phyloP scores from a whole-genome alignment of 2,329 filamentous ascomycete genomes.

The Cyphellophora attinorum region DNA sequence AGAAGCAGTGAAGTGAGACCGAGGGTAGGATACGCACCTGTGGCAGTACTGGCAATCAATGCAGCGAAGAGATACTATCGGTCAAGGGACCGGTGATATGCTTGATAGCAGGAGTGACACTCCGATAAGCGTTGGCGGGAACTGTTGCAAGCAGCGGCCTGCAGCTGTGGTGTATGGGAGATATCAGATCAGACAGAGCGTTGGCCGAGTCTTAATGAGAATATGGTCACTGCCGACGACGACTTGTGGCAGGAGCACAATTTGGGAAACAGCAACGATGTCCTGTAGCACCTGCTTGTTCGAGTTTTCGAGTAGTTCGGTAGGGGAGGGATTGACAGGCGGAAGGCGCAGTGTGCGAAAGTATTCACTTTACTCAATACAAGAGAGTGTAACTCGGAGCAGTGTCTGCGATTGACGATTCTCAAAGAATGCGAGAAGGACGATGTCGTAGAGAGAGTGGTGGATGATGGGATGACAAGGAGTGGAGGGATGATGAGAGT shows the following conservation, averaged over 20 bases:
- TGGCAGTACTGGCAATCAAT: not conserved
- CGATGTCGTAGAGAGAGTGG: slow-evolving; percentile 21
- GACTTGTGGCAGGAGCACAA: no score
- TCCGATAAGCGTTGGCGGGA: not conserved
- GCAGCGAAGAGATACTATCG: no score
- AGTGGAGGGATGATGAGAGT: no score
- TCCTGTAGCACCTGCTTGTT: no score
- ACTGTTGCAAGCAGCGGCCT: slow-evolving; percentile 1
- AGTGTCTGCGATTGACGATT: slow-evolving; percentile 21
- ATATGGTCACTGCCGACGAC: no score
- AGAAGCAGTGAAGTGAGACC: not conserved
- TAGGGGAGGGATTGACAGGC: not conserved
- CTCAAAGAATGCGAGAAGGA: slow-evolving; percentile 25
- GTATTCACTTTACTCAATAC: not conserved
- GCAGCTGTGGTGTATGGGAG: not conserved
- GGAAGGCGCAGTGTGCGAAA: not conserved
- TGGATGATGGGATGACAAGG: not conserved
- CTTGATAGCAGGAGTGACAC: not conserved
- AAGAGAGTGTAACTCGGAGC: slow-evolving; percentile 25
- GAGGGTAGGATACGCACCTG: not conserved
- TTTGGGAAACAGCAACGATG: no score
- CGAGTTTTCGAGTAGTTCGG: no score
- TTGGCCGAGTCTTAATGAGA: no score
- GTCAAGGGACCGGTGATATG: not conserved
- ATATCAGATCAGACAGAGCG: slow-evolving; percentile 1